These are phyloP conservation scores for Metschnikowia lunata DNA, from an alignment of 805 yeast species.

Conservation along the genomic window DNA sequence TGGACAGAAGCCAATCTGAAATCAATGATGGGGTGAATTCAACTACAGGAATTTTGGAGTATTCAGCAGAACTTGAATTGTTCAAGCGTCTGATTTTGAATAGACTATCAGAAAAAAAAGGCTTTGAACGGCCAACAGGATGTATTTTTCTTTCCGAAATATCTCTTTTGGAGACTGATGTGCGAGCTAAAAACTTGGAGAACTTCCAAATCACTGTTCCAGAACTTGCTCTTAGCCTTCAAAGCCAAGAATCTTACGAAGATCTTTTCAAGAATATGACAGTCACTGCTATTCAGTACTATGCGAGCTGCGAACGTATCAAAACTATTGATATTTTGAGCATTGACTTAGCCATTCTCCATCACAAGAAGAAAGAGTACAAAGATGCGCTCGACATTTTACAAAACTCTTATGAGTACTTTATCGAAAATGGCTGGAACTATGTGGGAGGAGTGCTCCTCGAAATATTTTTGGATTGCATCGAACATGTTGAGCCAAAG, in stretches of 20 bases:
- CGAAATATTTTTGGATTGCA: constrained; percentile 64
- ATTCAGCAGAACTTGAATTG: constrained; percentile 47
- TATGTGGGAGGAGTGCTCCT: constrained; percentile 62
- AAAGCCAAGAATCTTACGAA: constrained; percentile 19
- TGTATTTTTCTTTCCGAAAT: constrained; percentile 17
- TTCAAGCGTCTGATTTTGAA: constrained; percentile 38
- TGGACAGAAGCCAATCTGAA: constrained; percentile 10
- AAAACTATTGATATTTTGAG: constrained; percentile 71
- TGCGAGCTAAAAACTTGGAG: neutral
- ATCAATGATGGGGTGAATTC: constrained; percentile 12
- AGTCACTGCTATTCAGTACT: constrained; percentile 50
- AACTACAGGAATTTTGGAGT: constrained; percentile 30
- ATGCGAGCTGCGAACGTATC: constrained; percentile 47
- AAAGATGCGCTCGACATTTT: constrained; percentile 59
- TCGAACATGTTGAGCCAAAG: constrained; percentile 38
- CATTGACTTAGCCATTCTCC: constrained; percentile 72
- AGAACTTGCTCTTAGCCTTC: constrained; percentile 15
- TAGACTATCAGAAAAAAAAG: constrained; percentile 9
- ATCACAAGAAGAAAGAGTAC: constrained; percentile 54
- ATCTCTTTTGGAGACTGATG: neutral
- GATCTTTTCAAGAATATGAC: constrained; percentile 48
- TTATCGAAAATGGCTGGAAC: constrained; percentile 70
- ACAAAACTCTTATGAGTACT: constrained; percentile 64
- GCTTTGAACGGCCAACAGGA: constrained; percentile 17
- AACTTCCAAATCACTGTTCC: constrained; percentile 11